Evolutionary conservation across 192 early-diverging fungal genomes (phyloP).

Genomic region (Umbelopsis isabellina): DNA sequence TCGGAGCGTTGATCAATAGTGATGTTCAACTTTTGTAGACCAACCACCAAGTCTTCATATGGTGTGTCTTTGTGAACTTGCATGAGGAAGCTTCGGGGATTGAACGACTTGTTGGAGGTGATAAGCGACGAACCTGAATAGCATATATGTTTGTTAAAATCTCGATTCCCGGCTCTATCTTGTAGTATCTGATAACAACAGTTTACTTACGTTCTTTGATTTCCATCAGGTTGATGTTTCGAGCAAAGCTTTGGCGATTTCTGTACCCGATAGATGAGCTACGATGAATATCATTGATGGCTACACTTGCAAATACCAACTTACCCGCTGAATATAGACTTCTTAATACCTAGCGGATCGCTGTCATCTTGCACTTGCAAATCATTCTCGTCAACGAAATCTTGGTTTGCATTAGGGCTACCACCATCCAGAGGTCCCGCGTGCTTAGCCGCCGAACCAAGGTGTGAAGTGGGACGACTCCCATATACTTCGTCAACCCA

Average conservation of each 20-base stretch:
- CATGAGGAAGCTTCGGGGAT: constrained; percentile 74
- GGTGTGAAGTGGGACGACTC: constrained; percentile 24
- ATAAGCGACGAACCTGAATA: constrained; percentile 48
- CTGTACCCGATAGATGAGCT: constrained; percentile 35
- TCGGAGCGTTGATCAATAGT: constrained; percentile 84
- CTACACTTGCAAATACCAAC: constrained; percentile 20
- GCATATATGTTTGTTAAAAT: background rate
- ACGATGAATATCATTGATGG: constrained; percentile 31
- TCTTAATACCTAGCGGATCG: constrained; percentile 51
- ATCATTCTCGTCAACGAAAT: constrained; percentile 36
- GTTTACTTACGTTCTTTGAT: constrained; percentile 34
- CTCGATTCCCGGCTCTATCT: background rate
- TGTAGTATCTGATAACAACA: too few relatives aligned
- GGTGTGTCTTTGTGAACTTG: constrained; percentile 85
- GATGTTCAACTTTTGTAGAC: constrained; percentile 69
- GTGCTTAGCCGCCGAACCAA: constrained; percentile 36
- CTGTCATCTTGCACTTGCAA: constrained; percentile 43
- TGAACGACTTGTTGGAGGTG: constrained; percentile 56
- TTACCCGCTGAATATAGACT: constrained; percentile 40
- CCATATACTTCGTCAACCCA: constrained; percentile 50
- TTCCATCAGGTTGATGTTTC: constrained; percentile 24
- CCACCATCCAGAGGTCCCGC: constrained; percentile 23
- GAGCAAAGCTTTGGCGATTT: constrained; percentile 7
- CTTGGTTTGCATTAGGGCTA: constrained; percentile 5
- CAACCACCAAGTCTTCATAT: constrained; percentile 79